Evolutionary conservation across 352 stramenopile species (phyloP).

Genomic region (Aphanomyces stellatus): DNA sequence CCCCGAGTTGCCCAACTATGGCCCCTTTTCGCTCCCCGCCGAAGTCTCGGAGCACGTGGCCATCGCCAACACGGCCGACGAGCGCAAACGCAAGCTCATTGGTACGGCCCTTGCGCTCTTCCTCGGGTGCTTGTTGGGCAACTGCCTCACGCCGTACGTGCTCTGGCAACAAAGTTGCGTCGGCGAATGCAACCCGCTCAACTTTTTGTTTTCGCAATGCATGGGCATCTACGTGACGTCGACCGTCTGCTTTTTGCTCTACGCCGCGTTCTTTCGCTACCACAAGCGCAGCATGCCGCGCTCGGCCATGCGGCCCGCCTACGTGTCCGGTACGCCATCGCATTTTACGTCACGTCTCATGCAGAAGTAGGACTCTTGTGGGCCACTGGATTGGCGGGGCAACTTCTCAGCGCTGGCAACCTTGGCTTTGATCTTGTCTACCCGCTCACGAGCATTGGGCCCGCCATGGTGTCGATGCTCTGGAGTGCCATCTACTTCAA

Average conservation of each 20-base stretch:
- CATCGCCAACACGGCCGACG: slow-evolving; percentile 36
- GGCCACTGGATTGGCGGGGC: slow-evolving; percentile 51
- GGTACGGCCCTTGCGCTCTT: slow-evolving; percentile 56
- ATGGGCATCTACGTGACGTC: slow-evolving; percentile 72
- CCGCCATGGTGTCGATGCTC: slow-evolving; percentile 77
- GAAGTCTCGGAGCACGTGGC: slow-evolving; percentile 50
- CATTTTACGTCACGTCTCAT: background rate
- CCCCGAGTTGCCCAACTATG: slow-evolving; percentile 74
- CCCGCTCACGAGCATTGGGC: slow-evolving; percentile 67
- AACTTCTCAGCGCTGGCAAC: slow-evolving; percentile 62
- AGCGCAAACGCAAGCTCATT: slow-evolving; percentile 49
- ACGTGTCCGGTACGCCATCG: slow-evolving; percentile 38
- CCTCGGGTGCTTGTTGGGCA: slow-evolving; percentile 59
- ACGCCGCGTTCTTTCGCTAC: slow-evolving; percentile 69
- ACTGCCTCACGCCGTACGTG: slow-evolving; percentile 66
- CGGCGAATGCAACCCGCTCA: slow-evolving; percentile 51
- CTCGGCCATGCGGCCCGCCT: slow-evolving; percentile 69
- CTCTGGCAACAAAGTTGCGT: slow-evolving; percentile 60
- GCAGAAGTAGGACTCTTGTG: slow-evolving; percentile 38
- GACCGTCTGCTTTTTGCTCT: slow-evolving; percentile 64
- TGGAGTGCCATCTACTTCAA: slow-evolving; percentile 77
- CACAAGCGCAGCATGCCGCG: slow-evolving; percentile 68
- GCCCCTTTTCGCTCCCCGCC: slow-evolving; percentile 65
- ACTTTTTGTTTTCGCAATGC: slow-evolving; percentile 80
- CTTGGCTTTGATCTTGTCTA: slow-evolving; percentile 79